Evolutionary conservation across 2,329 filamentous ascomycete genomes (phyloP).

Genomic region (Pyrenophora seminiperda): DNA sequence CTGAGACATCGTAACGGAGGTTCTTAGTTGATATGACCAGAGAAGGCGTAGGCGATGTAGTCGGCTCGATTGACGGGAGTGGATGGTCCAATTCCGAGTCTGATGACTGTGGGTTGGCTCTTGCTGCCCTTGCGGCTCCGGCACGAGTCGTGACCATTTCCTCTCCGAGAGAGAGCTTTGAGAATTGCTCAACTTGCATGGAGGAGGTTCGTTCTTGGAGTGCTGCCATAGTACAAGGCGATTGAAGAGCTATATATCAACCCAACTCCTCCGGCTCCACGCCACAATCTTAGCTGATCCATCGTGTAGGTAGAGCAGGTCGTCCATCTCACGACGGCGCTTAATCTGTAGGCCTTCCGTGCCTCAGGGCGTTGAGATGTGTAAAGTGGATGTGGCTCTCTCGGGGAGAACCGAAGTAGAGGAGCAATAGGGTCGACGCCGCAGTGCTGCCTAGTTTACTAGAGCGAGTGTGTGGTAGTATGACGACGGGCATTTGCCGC

Average conservation of each 20-base stretch:
- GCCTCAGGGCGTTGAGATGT: constrained; percentile 38
- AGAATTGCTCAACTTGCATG: constrained; percentile 47
- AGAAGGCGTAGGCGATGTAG: constrained; percentile 36
- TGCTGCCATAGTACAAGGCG: constrained; percentile 19
- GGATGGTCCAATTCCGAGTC: constrained; percentile 30
- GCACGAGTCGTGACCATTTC: constrained; percentile 48
- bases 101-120: constrained; percentile 22
- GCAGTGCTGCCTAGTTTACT: constrained; percentile 32
- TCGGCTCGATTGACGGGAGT: constrained; percentile 28
- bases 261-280: constrained; percentile 23
- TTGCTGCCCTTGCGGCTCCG: constrained; percentile 39
- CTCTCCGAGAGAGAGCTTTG: constrained; percentile 45
- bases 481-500: constrained; percentile 19
- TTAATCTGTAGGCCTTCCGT: constrained; percentile 38
- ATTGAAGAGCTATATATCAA: constrained; percentile 41
- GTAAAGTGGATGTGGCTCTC: constrained; percentile 39
- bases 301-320: constrained; percentile 26
- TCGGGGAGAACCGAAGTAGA: constrained; percentile 29
- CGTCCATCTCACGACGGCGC: constrained; percentile 35
- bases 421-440: constrained; percentile 24
- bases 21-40: constrained; percentile 43
- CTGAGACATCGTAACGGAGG: constrained; percentile 43
- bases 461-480: constrained; percentile 16
- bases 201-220: constrained; percentile 23
- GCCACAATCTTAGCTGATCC: constrained; percentile 39